Percentiles rank a stretch among this genome's conserved stretches.
These are phyloP conservation scores for Melastoma malabathricum DNA, from an alignment of 345 rosid species.

Conservation along the genomic window DNA sequence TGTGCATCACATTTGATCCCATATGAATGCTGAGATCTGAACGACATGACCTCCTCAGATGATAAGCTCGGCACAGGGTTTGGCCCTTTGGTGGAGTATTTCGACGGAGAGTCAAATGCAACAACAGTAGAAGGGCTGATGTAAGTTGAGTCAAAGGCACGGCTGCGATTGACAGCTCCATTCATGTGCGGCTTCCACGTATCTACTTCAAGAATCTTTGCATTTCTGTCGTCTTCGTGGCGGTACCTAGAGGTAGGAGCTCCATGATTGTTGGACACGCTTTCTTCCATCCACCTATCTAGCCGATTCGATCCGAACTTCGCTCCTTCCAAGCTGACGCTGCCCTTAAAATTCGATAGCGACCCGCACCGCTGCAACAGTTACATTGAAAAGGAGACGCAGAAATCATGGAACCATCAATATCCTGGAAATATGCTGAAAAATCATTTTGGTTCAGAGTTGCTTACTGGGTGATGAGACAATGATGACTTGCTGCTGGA, in stretches of 20 bases:
- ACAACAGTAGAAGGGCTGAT: too few species aligned
- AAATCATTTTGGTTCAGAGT: background rate
- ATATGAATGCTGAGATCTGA: conserved; percentile 21
- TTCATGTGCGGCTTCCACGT: conserved; percentile 78
- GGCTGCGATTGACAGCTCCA: conserved; percentile 13
- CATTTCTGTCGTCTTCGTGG: conserved; percentile 42
- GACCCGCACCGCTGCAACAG: conserved; percentile 39
- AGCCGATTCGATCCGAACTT: conserved; percentile 45
- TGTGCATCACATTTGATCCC: conserved; percentile 19
- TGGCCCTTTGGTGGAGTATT: conserved; percentile 13
- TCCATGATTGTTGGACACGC: conserved; percentile 22
- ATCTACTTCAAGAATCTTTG: conserved; percentile 89
- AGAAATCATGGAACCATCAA: too few species aligned
- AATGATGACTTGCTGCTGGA: conserved; percentile 36
- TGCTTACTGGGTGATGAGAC: conserved; percentile 40
- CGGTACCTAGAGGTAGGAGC: conserved; percentile 14
- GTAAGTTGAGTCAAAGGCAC: background rate
- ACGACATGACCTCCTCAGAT: conserved; percentile 29
- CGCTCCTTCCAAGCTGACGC: conserved; percentile 18
- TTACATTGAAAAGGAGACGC: too few species aligned
- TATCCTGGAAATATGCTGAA: too few species aligned
- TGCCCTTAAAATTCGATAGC: conserved; percentile 27
- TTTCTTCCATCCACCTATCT: conserved; percentile 75
- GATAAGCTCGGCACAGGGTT: conserved; percentile 21
- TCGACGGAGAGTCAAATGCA: conserved; percentile 21